Percentiles rank a stretch among this genome's conserved stretches.
Conservation (phyloP, 192 early-diverging fungal species). For the Coemansia sp. region DNA sequence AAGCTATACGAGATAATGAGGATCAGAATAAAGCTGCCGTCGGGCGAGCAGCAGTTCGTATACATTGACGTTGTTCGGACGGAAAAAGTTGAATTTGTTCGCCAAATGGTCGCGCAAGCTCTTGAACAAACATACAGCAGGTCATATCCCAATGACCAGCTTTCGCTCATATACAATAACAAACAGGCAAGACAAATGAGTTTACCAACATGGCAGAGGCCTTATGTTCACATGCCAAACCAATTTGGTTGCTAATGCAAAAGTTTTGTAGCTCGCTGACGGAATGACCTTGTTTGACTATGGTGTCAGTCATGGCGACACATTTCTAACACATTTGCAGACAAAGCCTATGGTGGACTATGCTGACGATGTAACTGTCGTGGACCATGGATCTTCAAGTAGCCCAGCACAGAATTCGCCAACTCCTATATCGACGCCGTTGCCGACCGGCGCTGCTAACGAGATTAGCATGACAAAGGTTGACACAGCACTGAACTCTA, state of each 20-base stretch:
- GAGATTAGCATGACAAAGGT: background rate
- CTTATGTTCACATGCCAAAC: background rate
- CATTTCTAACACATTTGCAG: slow-evolving; percentile 20
- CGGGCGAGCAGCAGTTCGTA: background rate
- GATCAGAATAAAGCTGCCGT: background rate
- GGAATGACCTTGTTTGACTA: slow-evolving; percentile 49
- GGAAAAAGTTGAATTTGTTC: background rate
- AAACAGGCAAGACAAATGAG: background rate
- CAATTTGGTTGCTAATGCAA: background rate
- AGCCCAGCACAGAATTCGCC: slow-evolving; percentile 4
- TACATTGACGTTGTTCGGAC: background rate
- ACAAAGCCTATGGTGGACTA: background rate
- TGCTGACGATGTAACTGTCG: background rate
- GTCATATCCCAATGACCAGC: background rate
- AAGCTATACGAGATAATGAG: background rate
- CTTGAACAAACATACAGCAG: background rate
- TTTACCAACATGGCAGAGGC: background rate
- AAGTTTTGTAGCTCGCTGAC: slow-evolving; percentile 29
- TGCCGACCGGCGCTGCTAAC: slow-evolving; percentile 2
- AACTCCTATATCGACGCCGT: background rate
- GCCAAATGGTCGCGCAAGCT: background rate
- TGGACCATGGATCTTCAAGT: background rate
- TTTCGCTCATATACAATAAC: background rate
- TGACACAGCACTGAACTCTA: background rate
- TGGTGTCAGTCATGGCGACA: slow-evolving; percentile 29